phyloP scores from a whole-genome alignment of 208 protist genomes.

The Trichomonas gallinae region DNA sequence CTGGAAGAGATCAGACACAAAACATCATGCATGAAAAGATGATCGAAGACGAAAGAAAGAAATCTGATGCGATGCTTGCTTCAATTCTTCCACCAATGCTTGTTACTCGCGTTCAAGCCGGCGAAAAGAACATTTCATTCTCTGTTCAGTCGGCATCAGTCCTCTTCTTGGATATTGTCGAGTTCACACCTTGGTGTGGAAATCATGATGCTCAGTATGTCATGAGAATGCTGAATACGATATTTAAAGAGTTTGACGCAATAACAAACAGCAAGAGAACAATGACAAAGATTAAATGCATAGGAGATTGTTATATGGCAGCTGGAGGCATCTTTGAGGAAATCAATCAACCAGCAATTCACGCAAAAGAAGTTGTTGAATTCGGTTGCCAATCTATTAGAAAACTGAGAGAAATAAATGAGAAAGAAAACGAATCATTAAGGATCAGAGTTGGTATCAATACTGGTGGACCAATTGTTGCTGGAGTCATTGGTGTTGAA shows the following conservation, averaged over 20 bases:
- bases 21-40: too few species aligned
- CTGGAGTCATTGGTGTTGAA: not conserved
- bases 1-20: too few species aligned
- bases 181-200: too few species aligned
- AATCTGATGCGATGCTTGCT: too few species aligned
- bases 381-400: not conserved
- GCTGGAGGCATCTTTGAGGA: not conserved
- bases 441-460: not conserved
- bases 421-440: not conserved
- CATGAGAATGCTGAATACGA: not conserved
- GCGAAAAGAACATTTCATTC: too few species aligned
- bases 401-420: not conserved
- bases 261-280: not conserved
- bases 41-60: too few species aligned
- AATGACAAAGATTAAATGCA: not conserved
- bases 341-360: not conserved
- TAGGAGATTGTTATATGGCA: not conserved
- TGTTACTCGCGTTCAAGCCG: too few species aligned
- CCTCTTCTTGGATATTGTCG: too few species aligned
- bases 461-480: not conserved
- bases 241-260: not conserved
- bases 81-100: too few species aligned
- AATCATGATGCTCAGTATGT: not conserved
- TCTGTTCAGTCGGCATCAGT: too few species aligned
- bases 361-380: not conserved